Evolutionary conservation across 2,329 filamentous ascomycete genomes (phyloP), one percentile per base, ranked within the genome.

Genomic region (Nemania sp.): DNA sequence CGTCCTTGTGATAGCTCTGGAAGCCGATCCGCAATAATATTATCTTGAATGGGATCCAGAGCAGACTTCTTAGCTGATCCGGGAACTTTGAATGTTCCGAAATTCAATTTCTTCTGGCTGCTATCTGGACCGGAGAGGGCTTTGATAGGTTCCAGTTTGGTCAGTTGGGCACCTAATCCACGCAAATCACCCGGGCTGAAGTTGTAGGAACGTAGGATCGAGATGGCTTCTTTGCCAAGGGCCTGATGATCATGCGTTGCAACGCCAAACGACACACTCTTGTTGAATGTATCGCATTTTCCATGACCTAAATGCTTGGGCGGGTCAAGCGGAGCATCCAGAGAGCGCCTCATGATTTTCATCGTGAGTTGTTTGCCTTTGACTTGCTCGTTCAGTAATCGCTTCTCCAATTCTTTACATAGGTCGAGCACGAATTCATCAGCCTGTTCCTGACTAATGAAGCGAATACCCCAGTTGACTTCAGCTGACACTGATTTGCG

Each of bases 391-490:
- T 91, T 89, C 19, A 91, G 67, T 15, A 99, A 75, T 1, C 94
- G 82, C 51, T 86, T 87, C 63, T 92, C 86, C 6, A 99, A 75
- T 70, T 99, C 94, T 51, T 86, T 86, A 66, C 90, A 94, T 0
- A 99, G 76, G 61, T 90, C 94, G 57, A 84, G 77, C 24, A 97
- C 81, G 69, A 99, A 99, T 60, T 95, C 90, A 54, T 97, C 93
- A 0, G 91, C 92, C 71, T 99, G 93, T n/a, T 83, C 80, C 66
- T 97, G 91, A 56, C 82, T 95, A 62, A 94, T 84, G 68, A 99
- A 99, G 5, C 94, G 86, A 51, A 99, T 96, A 2, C 95, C 94
- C 94, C 94, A 99, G 65, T 94, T 99, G 58, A 99, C 91, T 69
- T 99, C 94, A 1, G 93, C 93, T 2, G 94, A 97, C 0, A 99